A percentile compares a stretch with the other conserved stretches of the same genome.
phyloP scores from a whole-genome alignment of 768 basidiomycete species.

The Tremella fuciformis region DNA sequence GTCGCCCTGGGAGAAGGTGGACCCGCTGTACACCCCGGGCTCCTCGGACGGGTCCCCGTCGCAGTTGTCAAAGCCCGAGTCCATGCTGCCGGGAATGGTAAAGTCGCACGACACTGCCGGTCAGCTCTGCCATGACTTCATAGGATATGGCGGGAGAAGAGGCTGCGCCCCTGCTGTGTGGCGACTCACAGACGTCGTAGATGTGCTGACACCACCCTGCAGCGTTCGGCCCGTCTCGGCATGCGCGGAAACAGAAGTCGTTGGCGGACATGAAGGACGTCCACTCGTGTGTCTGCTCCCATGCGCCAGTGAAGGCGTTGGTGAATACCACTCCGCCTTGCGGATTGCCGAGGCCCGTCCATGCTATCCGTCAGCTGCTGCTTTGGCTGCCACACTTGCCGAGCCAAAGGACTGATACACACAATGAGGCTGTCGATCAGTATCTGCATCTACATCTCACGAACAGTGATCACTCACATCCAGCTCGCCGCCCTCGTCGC shows the following conservation, averaged over 20 bases:
- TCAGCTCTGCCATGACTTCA: slow-evolving; percentile 10
- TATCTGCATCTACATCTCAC: not conserved
- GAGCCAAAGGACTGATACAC: slow-evolving; percentile 8
- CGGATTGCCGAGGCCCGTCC: slow-evolving; percentile 54
- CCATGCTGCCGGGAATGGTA: slow-evolving; percentile 41
- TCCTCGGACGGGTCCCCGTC: slow-evolving; percentile 35
- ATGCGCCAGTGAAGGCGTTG: slow-evolving; percentile 52
- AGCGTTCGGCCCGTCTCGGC: slow-evolving; percentile 48
- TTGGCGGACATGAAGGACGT: slow-evolving; percentile 43
- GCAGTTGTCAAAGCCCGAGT: slow-evolving; percentile 42
- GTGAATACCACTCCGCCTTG: slow-evolving; percentile 55
- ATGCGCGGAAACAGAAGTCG: slow-evolving; percentile 47
- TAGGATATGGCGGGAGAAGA: slow-evolving; percentile 7
- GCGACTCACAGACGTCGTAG: slow-evolving; percentile 53
- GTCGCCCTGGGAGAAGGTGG: slow-evolving; percentile 54
- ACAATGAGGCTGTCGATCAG: slow-evolving; percentile 27
- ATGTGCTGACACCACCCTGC: slow-evolving; percentile 55
- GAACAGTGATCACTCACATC: slow-evolving; percentile 40
- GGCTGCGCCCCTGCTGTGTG: too few species aligned
- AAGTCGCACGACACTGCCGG: slow-evolving; percentile 40
- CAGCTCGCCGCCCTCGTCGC: slow-evolving; percentile 55
- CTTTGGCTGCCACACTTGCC: not conserved
- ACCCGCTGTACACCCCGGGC: slow-evolving; percentile 53
- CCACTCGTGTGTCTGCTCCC: slow-evolving; percentile 52
- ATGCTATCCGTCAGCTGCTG: slow-evolving; percentile 21